Conservation (phyloP, 2,329 filamentous ascomycete genomes). For the Pestalotiopsis sp. region DNA sequence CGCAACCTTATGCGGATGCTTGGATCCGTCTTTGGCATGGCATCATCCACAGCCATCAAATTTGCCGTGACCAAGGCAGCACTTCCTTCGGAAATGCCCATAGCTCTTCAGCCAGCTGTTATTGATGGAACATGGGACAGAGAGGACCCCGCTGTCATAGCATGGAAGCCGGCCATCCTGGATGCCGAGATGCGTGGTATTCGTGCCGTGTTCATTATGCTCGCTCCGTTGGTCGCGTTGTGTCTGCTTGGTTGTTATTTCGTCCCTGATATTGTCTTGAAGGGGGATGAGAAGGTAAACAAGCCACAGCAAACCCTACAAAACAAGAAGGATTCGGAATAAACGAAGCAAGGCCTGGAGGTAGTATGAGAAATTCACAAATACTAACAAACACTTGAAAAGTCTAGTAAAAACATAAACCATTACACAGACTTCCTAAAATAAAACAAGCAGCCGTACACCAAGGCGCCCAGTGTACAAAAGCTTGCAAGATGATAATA, state of each 20-base stretch:
- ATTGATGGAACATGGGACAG: constrained; percentile 21
- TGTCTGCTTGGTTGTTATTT: constrained; percentile 20
- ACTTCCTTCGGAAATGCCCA: constrained; percentile 16
- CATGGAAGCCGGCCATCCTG: constrained; percentile 20
- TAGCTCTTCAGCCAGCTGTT: constrained; percentile 17
- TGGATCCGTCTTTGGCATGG: constrained; percentile 26
- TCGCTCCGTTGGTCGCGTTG: constrained; percentile 21
- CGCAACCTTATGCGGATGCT: constrained; percentile 30
- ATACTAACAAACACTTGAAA: too few relatives aligned
- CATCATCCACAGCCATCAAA: constrained; percentile 20
- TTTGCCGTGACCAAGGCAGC: constrained; percentile 19
- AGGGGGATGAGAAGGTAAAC: constrained; percentile 11
- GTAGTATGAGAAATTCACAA: too few relatives aligned
- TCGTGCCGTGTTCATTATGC: constrained; percentile 26
- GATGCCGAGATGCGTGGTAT: constrained; percentile 27
- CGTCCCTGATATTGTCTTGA: constrained; percentile 15
- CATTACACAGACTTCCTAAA: too few relatives aligned
- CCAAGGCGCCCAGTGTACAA: too few relatives aligned
- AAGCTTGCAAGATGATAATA: too few relatives aligned
- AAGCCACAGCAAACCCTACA: too few relatives aligned
- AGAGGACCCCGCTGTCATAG: constrained; percentile 14
- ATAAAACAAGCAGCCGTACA: too few relatives aligned
- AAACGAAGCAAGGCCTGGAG: too few relatives aligned
- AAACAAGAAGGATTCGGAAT: too few relatives aligned
- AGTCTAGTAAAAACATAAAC: too few relatives aligned